Evolutionary conservation across 352 stramenopile genomes (phyloP), one percentile per base, ranked within the genome.

Genomic region (Peronospora destructor): DNA sequence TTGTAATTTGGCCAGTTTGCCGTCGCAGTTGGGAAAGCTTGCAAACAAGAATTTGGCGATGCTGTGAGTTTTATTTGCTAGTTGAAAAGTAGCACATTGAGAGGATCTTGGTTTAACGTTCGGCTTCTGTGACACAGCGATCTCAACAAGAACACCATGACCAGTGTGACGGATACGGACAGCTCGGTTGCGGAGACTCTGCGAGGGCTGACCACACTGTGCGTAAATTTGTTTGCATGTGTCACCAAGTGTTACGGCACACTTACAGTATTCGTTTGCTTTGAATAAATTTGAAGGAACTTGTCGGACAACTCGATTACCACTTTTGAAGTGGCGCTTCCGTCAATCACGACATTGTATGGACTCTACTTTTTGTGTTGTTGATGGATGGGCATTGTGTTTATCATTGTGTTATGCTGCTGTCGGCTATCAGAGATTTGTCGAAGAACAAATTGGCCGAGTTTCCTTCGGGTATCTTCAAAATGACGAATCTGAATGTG

Each of bases 401-500:
- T 25, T 12, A 12, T n/a, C 9, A 35, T 35, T 0, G 5, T 52
- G 11, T 12, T 34, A 3, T 66, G 10, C 41, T 59, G 12, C 0
- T 61, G n/a, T 14, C 53, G 26, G 1, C 38, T 36, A 26, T 3
- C 41, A 86, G 75, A 30, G 59, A 79, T 41, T 38, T 89, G 36
- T 68, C 64, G 3, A 28, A 61, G 55, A 89, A 89, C 34, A 57
- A 59, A 16, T 39, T 89, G 50, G 76, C 66, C 0, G 64, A 58
- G 8, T 89, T 89, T 48, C 64, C 72, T 11, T 63, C 47, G 5
- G 56, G 44, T 2, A 68, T 89, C 7, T 89, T 87, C 61, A 78
- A 80, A 48, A 85, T 87, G 73, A 66, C 64, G 9, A 76, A 80
- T 47, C 75, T 89, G 52, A 78, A 66, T 6, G 58, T 67, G n/a